Base-by-base conservation (phyloP, 2,329 filamentous ascomycete genomes). In the Bipolaris cookei region DNA sequence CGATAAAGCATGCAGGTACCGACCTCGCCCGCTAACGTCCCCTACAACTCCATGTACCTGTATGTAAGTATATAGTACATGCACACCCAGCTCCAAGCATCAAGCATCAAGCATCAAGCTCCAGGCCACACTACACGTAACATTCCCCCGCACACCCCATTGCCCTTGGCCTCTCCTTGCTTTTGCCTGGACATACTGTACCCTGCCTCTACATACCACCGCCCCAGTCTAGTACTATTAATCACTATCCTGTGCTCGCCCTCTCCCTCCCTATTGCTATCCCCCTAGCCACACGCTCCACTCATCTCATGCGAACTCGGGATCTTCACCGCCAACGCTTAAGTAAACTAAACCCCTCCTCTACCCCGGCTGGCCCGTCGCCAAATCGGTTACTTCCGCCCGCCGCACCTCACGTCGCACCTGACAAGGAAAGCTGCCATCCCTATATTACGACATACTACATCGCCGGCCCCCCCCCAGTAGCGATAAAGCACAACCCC, bases 1-100 rank as follows among this genome's bases (percentile, higher is more conserved):
- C 51, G 43, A 58, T 49, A 49, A 52, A 49, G 58, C 16, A 61
- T 55, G 42, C 58, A 61, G 58, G 58, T 61, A 61, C 58, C 58
- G 35, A 43, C 28, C 47, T 4, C 39, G 6, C 32, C 35, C 25
- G 18, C 38, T 25, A 35, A 25, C 13, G 10, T 10, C 32, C 37
- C 13, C 37, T 42, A 30, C 28, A 30, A 30, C 28, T 10, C 11
- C 28, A 30, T 30, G 28, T 30, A 30, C 28, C 28, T 30, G 10
- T 10, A 30, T 30, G 28, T 30, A 2, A 30, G 28, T 3, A 30
- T 10, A 5, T 28, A 10, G 2, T 28, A 13, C 10, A 30, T 30
- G 28, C 28, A 43, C 18, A 37, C 34, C n/a, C 34, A 37, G 14
- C 5, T n/a, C 34, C 34, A 37, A 8, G 14, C 34, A n/a, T n/a